phyloP scores from a whole-genome alignment of 768 basidiomycete genomes.

The Leucosporidium creatinivorum region DNA sequence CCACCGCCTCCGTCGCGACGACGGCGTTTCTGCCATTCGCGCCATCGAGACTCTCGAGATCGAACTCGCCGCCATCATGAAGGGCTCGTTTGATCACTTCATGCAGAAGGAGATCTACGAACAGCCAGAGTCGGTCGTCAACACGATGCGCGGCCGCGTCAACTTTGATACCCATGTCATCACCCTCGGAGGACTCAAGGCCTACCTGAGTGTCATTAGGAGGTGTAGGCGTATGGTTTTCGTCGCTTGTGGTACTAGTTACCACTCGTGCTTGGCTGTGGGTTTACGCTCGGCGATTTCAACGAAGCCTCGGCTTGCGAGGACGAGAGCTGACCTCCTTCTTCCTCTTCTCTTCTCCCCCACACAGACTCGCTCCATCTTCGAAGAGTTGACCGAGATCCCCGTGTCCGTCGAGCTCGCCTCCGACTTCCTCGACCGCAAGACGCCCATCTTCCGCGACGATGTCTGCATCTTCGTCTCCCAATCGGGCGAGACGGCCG shows the following conservation, averaged over 20 bases:
- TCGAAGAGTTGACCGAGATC: slow-evolving; percentile 97
- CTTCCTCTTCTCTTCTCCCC: not conserved
- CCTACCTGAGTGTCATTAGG: slow-evolving; percentile 90
- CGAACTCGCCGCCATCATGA: slow-evolving; percentile 99
- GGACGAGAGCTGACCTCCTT: not conserved
- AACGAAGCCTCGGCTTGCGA: not conserved
- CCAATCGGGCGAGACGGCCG: slow-evolving; percentile 97
- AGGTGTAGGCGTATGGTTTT: slow-evolving; percentile 91
- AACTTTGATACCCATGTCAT: slow-evolving; percentile 90
- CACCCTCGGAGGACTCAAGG: slow-evolving; percentile 89
- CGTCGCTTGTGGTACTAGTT: slow-evolving; percentile 96
- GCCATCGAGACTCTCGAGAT: slow-evolving; percentile 97
- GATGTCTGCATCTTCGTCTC: slow-evolving; percentile 94
- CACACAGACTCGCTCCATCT: slow-evolving; percentile 73
- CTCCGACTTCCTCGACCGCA: slow-evolving; percentile 95
- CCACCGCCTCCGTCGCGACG: slow-evolving; percentile 88
- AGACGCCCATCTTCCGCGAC: slow-evolving; percentile 98
- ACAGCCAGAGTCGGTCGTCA: slow-evolving; percentile 89
- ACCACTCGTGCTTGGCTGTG: slow-evolving; percentile 86
- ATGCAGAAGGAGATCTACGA: slow-evolving; percentile 84
- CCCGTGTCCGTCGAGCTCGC: slow-evolving; percentile 95
- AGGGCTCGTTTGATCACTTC: slow-evolving; percentile 98
- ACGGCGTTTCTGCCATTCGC: slow-evolving; percentile 66
- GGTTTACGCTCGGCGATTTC: slow-evolving; percentile 13
- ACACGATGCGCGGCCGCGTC: slow-evolving; percentile 99